Evolutionary conservation across 2,329 filamentous ascomycete genomes (phyloP).

Genomic region (Lecanoromycetidae sp.): DNA sequence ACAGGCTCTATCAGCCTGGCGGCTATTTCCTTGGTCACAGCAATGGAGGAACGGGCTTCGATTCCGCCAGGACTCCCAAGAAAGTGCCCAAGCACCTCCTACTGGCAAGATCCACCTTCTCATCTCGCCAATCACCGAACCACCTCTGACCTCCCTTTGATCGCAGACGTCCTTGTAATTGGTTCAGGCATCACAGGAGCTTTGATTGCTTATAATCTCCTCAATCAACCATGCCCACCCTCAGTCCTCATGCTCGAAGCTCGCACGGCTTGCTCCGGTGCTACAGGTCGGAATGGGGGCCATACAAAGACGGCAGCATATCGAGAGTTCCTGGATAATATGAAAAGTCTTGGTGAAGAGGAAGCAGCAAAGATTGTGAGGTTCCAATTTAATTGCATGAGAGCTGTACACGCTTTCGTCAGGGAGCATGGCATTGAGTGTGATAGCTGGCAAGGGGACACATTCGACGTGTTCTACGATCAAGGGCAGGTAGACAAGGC

Average conservation of each 20-base stretch:
- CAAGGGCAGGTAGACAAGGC: constrained; percentile 30
- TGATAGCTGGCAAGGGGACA: constrained; percentile 41
- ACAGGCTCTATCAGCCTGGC: too few relatives aligned
- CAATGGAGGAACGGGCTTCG: constrained; percentile 15
- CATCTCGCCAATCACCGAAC: constrained; percentile 21
- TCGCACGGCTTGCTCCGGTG: constrained; percentile 27
- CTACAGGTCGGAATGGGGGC: constrained; percentile 34
- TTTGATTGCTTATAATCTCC: constrained; percentile 24
- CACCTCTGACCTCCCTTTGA: constrained; percentile 15
- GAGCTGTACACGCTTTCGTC: constrained; percentile 44
- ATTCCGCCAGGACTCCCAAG: constrained; percentile 19
- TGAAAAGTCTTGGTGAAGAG: constrained; percentile 33
- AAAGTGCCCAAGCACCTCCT: constrained; percentile 22
- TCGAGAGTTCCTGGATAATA: constrained; percentile 40
- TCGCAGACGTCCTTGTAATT: constrained; percentile 24
- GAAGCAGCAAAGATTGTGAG: constrained; percentile 41
- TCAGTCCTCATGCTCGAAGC: constrained; percentile 32
- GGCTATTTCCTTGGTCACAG: background rate
- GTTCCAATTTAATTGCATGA: constrained; percentile 43
- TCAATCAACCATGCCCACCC: constrained; percentile 11
- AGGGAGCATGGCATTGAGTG: constrained; percentile 36
- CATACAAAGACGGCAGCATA: constrained; percentile 41
- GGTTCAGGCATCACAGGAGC: constrained; percentile 31
- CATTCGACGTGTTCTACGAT: constrained; percentile 49
- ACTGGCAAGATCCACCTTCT: constrained; percentile 28